Percentiles rank a stretch among this genome's conserved stretches.
Evolutionary conservation across 2,329 filamentous ascomycete genomes (phyloP).

Genomic region (Aureobasidium sp.): DNA sequence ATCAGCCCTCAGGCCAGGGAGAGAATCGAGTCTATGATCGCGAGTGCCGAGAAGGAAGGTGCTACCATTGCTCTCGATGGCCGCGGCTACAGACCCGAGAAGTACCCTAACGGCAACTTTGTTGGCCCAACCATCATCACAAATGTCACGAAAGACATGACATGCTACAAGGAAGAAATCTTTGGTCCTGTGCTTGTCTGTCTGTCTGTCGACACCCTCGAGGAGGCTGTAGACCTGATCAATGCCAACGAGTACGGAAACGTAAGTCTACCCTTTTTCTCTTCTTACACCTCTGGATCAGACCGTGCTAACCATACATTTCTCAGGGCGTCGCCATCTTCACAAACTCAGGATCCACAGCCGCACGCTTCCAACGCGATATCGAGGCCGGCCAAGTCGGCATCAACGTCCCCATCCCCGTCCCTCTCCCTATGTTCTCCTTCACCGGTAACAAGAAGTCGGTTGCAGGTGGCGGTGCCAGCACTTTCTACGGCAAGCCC

Average conservation of each 20-base stretch:
- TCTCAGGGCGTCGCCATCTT: conserved; percentile 66
- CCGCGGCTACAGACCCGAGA: conserved; percentile 63
- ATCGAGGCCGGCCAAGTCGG: conserved; percentile 82
- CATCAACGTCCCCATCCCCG: conserved; percentile 75
- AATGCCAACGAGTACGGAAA: conserved; percentile 84
- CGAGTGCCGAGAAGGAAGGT: conserved; percentile 70
- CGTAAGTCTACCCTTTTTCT: conserved; percentile 17
- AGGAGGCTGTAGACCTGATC: conserved; percentile 74
- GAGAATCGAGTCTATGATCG: conserved; percentile 69
- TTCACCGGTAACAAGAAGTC: conserved; percentile 73
- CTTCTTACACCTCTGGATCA: no score
- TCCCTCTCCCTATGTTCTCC: conserved; percentile 55
- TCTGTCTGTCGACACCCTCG: conserved; percentile 68
- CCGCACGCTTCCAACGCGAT: conserved; percentile 68
- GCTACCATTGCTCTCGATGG: conserved; percentile 78
- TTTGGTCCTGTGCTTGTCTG: conserved; percentile 80
- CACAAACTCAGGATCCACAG: conserved; percentile 69
- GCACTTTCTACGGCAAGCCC: conserved; percentile 90
- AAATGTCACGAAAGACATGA: conserved; percentile 73
- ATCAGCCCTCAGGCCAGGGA: conserved; percentile 73
- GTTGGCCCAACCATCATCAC: conserved; percentile 76
- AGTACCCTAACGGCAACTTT: conserved; percentile 80
- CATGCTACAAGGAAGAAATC: conserved; percentile 78
- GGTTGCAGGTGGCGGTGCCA: conserved; percentile 83
- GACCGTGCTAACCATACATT: background rate